These are phyloP conservation scores for Aspergillus tamarii DNA, from an alignment of 2,329 filamentous ascomycete genomes.

Conservation along the genomic window DNA sequence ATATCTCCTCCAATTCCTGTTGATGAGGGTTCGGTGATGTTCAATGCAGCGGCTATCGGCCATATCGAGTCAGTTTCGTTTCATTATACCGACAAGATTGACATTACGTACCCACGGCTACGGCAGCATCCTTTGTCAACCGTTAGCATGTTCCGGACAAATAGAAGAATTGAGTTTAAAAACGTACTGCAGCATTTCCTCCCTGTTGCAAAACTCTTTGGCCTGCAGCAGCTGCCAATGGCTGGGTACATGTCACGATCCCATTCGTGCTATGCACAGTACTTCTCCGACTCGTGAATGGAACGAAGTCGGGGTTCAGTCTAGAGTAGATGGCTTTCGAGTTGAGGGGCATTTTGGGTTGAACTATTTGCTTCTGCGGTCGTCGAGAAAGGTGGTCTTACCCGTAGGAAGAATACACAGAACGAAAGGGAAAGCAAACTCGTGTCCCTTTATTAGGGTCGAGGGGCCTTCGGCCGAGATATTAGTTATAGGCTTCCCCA, in stretches of 20 bases:
- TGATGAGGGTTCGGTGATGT: slow-evolving; percentile 88
- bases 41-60: slow-evolving; percentile 76
- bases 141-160: not conserved
- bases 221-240: slow-evolving; percentile 85
- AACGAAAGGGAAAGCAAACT: not conserved
- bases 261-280: slow-evolving; percentile 92
- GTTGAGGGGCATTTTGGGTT: slow-evolving; percentile 50
- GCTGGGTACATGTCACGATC: slow-evolving; percentile 88
- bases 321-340: slow-evolving; percentile 55
- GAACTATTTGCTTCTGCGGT: not conserved
- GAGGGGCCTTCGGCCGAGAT: not conserved
- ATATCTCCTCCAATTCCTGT: slow-evolving; percentile 97
- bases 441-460: not conserved
- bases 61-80: slow-evolving; percentile 13
- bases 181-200: slow-evolving; percentile 86
- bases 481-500: not conserved
- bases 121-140: slow-evolving; percentile 77
- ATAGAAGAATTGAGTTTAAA: not conserved
- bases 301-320: slow-evolving; percentile 46
- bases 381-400: not conserved
- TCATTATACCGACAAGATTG: not conserved
- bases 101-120: slow-evolving; percentile 72
- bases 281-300: slow-evolving; percentile 72
- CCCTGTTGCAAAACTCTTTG: slow-evolving; percentile 82
- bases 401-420: not conserved